Percentiles rank a stretch among this genome's conserved stretches.
Evolutionary conservation across 306 rosid genomes (phyloP).

Genomic region (Gynostemma pentaphyllum): DNA sequence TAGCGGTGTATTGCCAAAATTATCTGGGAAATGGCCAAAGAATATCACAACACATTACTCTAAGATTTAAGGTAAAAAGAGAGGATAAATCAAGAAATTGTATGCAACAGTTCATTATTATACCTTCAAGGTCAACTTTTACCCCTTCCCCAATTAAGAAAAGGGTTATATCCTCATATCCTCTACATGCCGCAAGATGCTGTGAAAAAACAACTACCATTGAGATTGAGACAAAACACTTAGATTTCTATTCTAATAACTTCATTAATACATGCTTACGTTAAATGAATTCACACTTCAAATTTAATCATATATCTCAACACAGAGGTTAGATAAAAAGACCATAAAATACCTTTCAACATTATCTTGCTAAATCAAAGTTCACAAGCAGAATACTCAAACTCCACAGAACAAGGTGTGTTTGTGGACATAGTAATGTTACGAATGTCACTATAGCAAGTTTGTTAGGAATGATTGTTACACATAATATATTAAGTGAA

Average conservation of each 20-base stretch:
- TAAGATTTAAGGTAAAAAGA: neutral
- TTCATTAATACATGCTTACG: too few species aligned
- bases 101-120: neutral
- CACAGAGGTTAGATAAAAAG: too few species aligned
- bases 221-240: neutral
- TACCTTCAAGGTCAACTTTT: constrained; percentile 51
- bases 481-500: too few species aligned
- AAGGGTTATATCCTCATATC: constrained; percentile 58
- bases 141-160: constrained; percentile 66
- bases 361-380: too few species aligned
- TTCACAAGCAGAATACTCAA: too few species aligned
- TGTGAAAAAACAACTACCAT: constrained; percentile 14
- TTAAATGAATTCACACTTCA: too few species aligned
- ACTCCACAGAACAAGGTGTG: too few species aligned
- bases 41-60: neutral
- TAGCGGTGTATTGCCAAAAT: constrained; percentile 75
- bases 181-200: constrained; percentile 94
- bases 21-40: constrained; percentile 31
- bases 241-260: neutral
- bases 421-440: too few species aligned
- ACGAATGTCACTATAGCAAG: too few species aligned
- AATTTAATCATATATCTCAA: too few species aligned
- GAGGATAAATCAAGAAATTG: neutral
- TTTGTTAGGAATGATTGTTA: too few species aligned
- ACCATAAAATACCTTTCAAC: too few species aligned